A percentile compares a stretch with the other conserved stretches of the same genome.
phyloP scores from a whole-genome alignment of 2,329 filamentous ascomycete genomes.

The Macroventuria anomochaeta region DNA sequence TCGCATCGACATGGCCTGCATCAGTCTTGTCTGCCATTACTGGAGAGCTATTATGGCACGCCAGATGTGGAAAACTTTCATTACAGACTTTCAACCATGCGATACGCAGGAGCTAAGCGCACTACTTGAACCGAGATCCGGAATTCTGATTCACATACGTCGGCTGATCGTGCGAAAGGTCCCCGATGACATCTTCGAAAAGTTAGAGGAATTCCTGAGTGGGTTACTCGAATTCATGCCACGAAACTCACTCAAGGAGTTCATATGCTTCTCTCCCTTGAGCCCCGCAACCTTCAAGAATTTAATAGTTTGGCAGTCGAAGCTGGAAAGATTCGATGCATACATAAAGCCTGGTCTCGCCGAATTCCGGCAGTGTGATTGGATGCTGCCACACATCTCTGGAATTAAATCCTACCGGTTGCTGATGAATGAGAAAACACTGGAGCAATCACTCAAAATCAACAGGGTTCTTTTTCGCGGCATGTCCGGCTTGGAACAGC shows the following conservation, averaged over 20 bases:
- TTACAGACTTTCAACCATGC: background rate
- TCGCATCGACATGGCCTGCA: background rate
- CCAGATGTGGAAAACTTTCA: background rate
- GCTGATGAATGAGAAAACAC: background rate
- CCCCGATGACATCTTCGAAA: background rate
- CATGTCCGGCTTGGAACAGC: background rate
- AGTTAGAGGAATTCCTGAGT: background rate
- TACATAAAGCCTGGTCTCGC: background rate
- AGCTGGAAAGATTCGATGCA: background rate
- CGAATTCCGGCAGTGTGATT: background rate
- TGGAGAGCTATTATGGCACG: background rate
- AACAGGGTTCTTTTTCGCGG: background rate
- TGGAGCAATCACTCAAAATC: background rate
- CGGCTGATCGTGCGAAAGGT: background rate
- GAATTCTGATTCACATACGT: background rate
- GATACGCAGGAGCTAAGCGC: background rate
- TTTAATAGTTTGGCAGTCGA: background rate
- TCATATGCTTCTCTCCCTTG: background rate
- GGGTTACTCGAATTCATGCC: background rate
- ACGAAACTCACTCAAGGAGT: background rate
- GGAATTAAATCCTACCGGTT: background rate
- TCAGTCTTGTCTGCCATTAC: background rate
- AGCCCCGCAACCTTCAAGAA: background rate
- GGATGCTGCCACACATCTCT: background rate
- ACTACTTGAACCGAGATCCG: background rate